Evolutionary conservation across 305 asterid species (phyloP).

Genomic region (Andrographis paniculata): DNA sequence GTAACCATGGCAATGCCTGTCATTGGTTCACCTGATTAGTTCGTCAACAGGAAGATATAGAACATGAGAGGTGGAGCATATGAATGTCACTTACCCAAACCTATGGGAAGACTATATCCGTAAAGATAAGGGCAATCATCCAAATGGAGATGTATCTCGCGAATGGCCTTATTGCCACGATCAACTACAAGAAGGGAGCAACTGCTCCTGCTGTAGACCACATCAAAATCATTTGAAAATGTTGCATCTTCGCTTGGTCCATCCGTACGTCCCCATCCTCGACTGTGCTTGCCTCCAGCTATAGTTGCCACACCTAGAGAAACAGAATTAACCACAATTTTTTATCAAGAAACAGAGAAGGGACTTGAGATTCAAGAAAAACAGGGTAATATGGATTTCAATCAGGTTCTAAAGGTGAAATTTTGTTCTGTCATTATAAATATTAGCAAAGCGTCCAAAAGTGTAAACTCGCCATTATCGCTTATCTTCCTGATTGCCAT

Average conservation of each 20-base stretch:
- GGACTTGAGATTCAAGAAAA: background rate
- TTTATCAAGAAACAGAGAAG: background rate
- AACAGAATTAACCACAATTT: background rate
- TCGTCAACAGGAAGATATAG: background rate
- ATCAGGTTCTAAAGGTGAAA: too few species aligned
- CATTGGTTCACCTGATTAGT: background rate
- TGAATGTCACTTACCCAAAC: conserved; percentile 45
- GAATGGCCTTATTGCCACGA: conserved; percentile 87
- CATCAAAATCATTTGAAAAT: conserved; percentile 89
- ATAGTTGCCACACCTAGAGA: conserved; percentile 74
- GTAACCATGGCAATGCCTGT: conserved; percentile 2
- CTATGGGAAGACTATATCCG: conserved; percentile 65
- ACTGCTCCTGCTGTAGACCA: conserved; percentile 90
- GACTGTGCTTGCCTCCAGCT: conserved; percentile 87
- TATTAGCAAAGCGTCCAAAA: too few species aligned
- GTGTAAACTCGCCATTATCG: too few species aligned
- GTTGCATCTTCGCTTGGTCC: conserved; percentile 97
- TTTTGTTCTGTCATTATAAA: too few species aligned
- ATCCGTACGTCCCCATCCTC: conserved; percentile 83
- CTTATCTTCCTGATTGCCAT: conserved; percentile 95
- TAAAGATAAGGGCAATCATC: conserved; percentile 98
- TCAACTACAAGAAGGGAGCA: conserved; percentile 97
- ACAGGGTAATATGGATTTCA: too few species aligned
- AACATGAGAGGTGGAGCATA: background rate
- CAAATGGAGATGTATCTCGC: conserved; percentile 88